A percentile compares a stretch with the other conserved stretches of the same genome.
phyloP scores from a whole-genome alignment of 2,329 filamentous ascomycete species.

The Pyrenophora seminiperda region DNA sequence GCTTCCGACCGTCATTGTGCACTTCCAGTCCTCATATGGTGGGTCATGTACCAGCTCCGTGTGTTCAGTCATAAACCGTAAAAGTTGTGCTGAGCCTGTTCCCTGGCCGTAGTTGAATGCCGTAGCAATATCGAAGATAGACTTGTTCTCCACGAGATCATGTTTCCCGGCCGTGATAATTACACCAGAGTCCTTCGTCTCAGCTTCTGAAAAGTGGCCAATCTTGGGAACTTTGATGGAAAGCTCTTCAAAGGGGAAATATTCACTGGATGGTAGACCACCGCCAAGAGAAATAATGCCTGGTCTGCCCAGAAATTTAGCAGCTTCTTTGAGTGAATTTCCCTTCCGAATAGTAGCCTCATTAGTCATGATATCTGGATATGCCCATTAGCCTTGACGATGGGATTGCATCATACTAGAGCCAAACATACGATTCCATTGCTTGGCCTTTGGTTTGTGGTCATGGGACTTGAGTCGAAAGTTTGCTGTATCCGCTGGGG shows the following conservation, averaged over 20 bases:
- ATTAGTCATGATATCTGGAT: conserved; percentile 49
- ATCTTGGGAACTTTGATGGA: conserved; percentile 72
- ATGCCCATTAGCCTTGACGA: conserved; percentile 5
- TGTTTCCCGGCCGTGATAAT: conserved; percentile 77
- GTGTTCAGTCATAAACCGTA: conserved; percentile 92
- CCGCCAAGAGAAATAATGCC: conserved; percentile 91
- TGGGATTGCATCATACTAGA: background rate
- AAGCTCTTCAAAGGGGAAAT: conserved; percentile 88
- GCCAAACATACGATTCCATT: conserved; percentile 76
- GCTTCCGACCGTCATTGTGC: conserved; percentile 81
- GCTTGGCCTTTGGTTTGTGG: conserved; percentile 75
- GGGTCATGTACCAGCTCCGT: conserved; percentile 88
- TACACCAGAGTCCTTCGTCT: conserved; percentile 65
- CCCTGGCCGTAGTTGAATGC: conserved; percentile 94
- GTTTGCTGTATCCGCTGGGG: conserved; percentile 76
- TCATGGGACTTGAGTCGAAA: conserved; percentile 71
- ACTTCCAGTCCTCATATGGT: conserved; percentile 88
- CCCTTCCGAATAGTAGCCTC: conserved; percentile 62
- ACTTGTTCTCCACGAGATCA: conserved; percentile 70
- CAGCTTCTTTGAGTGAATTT: conserved; percentile 79
- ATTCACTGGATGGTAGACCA: conserved; percentile 83
- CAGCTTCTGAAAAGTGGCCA: conserved; percentile 72
- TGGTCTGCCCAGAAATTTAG: conserved; percentile 76
- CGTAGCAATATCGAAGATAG: conserved; percentile 76
- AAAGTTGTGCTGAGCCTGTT: conserved; percentile 80